These are phyloP conservation scores for Aspergillus heteromorphus DNA, from an alignment of 495 filamentous ascomycete genomes.

Conservation along the genomic window DNA sequence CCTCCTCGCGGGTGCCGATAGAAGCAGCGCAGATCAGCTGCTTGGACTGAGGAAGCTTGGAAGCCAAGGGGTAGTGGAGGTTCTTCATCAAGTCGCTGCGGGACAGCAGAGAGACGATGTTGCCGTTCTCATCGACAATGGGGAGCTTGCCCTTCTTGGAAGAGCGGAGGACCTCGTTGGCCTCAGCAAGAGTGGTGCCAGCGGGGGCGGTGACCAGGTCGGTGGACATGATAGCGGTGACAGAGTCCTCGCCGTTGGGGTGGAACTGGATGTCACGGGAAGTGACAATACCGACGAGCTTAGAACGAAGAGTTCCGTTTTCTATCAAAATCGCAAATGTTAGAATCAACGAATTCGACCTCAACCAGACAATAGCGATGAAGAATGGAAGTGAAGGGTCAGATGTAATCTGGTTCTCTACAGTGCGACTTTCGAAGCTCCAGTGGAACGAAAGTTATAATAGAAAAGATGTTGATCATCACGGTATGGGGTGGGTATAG, in stretches of 20 bases:
- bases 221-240: conserved; percentile 90
- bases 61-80: conserved; percentile 91
- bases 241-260: conserved; percentile 57
- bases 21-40: conserved; percentile 94
- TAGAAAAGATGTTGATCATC: conserved; percentile 67
- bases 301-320: conserved; percentile 85
- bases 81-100: conserved; percentile 99
- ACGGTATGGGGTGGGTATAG: conserved; percentile 30
- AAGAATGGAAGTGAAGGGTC: conserved; percentile 15
- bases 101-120: conserved; percentile 91
- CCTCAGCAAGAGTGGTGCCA: conserved; percentile 80
- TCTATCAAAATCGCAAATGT: conserved; percentile 49
- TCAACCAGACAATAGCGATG: conserved; percentile 6
- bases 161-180: conserved; percentile 85
- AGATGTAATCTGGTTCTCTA: conserved; percentile 58
- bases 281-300: conserved; percentile 93
- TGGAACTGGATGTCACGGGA: conserved; percentile 98
- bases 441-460: conserved; percentile 99
- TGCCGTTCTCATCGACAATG: conserved; percentile 80
- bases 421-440: conserved; percentile 76
- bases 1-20: conserved; percentile 89
- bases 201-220: conserved; percentile 86
- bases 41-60: conserved; percentile 95
- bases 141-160: conserved; percentile 99
- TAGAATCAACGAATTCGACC: conserved; percentile 24